A percentile compares a stretch with the other conserved stretches of the same genome.
Conservation (phyloP, 805 yeast species). For the Metschnikowia kofuensis region DNA sequence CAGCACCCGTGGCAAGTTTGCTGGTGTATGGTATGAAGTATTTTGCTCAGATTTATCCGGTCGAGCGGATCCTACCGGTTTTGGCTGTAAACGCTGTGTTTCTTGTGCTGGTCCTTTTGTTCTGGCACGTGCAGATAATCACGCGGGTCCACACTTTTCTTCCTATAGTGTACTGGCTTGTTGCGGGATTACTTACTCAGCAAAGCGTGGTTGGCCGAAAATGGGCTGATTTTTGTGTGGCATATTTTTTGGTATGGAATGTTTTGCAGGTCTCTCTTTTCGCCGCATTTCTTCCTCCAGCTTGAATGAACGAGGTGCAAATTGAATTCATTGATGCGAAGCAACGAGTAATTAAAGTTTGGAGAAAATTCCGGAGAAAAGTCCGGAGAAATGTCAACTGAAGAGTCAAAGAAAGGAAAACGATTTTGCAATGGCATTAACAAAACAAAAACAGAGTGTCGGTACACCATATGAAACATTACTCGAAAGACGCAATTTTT, state of each 20-base stretch:
- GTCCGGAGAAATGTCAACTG: no score
- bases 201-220: conserved; percentile 7
- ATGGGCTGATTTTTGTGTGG: conserved; percentile 17
- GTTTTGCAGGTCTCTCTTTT: conserved; percentile 68
- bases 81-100: conserved; percentile 42
- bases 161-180: conserved; percentile 68
- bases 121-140: conserved; percentile 85
- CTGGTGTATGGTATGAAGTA: conserved; percentile 39
- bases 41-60: conserved; percentile 35
- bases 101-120: conserved; percentile 48
- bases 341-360: no score
- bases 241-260: conserved; percentile 59
- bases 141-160: conserved; percentile 75
- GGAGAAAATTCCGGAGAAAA: no score
- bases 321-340: no score
- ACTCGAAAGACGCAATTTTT: no score
- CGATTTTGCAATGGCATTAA: no score
- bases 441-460: no score
- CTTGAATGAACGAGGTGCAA: conserved; percentile 27
- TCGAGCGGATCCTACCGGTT: conserved; percentile 35
- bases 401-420: no score
- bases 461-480: no score
- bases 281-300: conserved; percentile 90
- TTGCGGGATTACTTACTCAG: conserved; percentile 45
- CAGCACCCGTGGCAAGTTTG: conserved; percentile 60